phyloP scores from a whole-genome alignment of 176 grass and related monocot species.

The Oryza glaberrima region DNA sequence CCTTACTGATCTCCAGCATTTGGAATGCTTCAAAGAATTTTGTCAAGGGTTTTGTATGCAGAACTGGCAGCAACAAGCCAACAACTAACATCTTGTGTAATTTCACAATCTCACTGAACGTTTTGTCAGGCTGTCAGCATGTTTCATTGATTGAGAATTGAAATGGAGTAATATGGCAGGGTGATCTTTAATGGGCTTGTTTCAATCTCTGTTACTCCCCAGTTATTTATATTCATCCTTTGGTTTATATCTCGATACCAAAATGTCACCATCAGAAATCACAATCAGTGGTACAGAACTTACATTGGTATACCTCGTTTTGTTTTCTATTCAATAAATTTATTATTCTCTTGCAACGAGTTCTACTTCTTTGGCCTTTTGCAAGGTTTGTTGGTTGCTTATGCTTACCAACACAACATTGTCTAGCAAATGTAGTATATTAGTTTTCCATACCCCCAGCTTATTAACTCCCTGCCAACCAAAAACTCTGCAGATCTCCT shows the following conservation, averaged over 20 bases:
- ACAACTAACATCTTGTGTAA: background rate
- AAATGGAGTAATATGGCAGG: background rate
- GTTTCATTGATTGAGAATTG: background rate
- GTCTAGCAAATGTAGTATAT: no score
- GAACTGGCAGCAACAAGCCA: background rate
- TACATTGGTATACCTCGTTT: background rate
- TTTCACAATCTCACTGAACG: background rate
- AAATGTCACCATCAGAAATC: no score
- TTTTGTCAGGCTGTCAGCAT: background rate
- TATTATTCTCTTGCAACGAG: background rate
- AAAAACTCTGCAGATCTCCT: conserved; percentile 36
- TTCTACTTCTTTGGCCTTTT: no score
- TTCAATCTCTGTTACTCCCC: background rate
- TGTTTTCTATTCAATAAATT: background rate
- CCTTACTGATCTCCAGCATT: background rate
- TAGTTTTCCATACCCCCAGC: background rate
- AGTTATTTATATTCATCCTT: background rate
- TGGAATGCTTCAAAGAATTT: background rate
- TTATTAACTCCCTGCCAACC: background rate
- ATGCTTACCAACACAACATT: no score
- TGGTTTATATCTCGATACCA: background rate
- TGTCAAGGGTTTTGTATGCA: background rate
- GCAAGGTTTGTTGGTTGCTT: no score
- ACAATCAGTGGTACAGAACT: background rate
- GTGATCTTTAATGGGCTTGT: background rate